A percentile compares a stretch with the other conserved stretches of the same genome.
Evolutionary conservation across 2,329 filamentous ascomycete species (phyloP).

Genomic region (Ceratocystiopsis brevicomis): DNA sequence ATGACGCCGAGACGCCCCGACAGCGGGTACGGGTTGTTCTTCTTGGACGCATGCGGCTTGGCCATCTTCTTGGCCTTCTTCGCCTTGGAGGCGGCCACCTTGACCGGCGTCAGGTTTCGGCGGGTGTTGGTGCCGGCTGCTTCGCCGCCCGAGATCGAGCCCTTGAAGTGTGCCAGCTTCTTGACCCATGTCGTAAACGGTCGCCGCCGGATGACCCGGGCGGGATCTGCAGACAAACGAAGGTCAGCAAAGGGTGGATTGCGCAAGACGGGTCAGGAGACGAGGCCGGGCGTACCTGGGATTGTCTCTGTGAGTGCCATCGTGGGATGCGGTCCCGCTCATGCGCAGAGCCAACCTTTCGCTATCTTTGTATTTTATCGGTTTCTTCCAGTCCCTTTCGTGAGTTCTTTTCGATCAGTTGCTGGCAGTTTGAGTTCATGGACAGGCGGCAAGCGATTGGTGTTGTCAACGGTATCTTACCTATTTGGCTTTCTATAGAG

Average conservation of each 20-base stretch:
- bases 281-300: conserved; percentile 9
- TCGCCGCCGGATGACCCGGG: conserved; percentile 46
- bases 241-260: conserved; percentile 2
- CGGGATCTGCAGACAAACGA: conserved; percentile 32
- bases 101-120: background rate
- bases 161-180: conserved; percentile 73
- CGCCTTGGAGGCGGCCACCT: conserved; percentile 19
- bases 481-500: too few species aligned
- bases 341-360: background rate
- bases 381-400: too few species aligned
- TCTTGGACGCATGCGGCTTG: conserved; percentile 44
- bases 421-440: background rate
- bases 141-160: background rate
- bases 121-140: too few species aligned
- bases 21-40: conserved; percentile 84
- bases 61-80: conserved; percentile 21
- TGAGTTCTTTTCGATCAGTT: background rate
- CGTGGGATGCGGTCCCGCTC: background rate
- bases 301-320: conserved; percentile 15
- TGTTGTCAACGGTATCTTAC: too few species aligned
- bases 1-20: conserved; percentile 38
- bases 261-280: too few species aligned
- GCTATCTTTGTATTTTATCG: background rate
- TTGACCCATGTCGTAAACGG: conserved; percentile 92
- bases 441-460: background rate